Percentiles rank a stretch among this genome's conserved stretches.
phyloP scores from a whole-genome alignment of 2,329 filamentous ascomycete species.

The Hyphodiscus sp. region DNA sequence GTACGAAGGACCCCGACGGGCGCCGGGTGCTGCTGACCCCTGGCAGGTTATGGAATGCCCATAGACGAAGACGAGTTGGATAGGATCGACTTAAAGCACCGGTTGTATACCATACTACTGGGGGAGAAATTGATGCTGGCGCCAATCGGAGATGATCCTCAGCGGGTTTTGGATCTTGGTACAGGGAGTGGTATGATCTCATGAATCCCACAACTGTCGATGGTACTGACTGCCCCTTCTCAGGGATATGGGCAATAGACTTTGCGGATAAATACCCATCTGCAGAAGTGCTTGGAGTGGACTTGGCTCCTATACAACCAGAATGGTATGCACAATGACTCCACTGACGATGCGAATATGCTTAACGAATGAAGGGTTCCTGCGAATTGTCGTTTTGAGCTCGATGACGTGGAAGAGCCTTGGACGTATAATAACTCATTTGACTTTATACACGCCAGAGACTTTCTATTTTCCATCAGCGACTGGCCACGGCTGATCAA shows the following conservation, averaged over 20 bases:
- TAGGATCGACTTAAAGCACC: slow-evolving; percentile 36
- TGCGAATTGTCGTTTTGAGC: slow-evolving; percentile 44
- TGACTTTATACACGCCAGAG: slow-evolving; percentile 41
- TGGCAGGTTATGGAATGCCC: slow-evolving; percentile 27
- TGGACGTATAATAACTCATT: slow-evolving; percentile 41
- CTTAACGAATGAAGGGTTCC: slow-evolving; percentile 25
- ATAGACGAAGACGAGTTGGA: slow-evolving; percentile 37
- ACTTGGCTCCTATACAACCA: slow-evolving; percentile 30
- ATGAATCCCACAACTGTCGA: not conserved
- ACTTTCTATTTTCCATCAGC: slow-evolving; percentile 14
- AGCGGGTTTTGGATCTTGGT: slow-evolving; percentile 32
- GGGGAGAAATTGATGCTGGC: slow-evolving; percentile 21
- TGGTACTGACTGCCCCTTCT: not conserved
- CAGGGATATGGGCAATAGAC: slow-evolving; percentile 24
- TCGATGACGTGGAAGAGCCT: slow-evolving; percentile 45
- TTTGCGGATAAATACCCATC: slow-evolving; percentile 27
- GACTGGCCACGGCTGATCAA: slow-evolving; percentile 15
- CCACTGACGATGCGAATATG: too few species aligned
- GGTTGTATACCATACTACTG: slow-evolving; percentile 28
- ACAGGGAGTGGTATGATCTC: slow-evolving; percentile 14
- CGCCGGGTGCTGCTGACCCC: slow-evolving; percentile 2
- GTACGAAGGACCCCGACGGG: slow-evolving; percentile 18
- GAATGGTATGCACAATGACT: slow-evolving; percentile 10
- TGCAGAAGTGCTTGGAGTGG: slow-evolving; percentile 26
- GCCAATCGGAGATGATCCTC: slow-evolving; percentile 25